Evolutionary conservation across 2,329 filamentous ascomycete genomes (phyloP).

Genomic region (Peltaster fructicola): DNA sequence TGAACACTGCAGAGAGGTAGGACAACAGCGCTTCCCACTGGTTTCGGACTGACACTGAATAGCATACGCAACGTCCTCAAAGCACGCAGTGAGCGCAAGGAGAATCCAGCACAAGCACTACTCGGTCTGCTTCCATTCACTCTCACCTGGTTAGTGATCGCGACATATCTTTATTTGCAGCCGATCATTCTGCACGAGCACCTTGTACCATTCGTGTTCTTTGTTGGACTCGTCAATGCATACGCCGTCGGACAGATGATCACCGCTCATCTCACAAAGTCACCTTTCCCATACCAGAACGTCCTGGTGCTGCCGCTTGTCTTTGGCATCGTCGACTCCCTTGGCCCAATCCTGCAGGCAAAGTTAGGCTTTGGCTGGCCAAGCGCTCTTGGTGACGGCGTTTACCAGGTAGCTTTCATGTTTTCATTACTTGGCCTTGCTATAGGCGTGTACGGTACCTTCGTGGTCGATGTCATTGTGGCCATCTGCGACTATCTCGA

Average conservation of each 20-base stretch:
- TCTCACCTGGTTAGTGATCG: slow-evolving; percentile 57
- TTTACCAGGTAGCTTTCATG: slow-evolving; percentile 84
- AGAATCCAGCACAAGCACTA: slow-evolving; percentile 56
- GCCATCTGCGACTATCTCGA: slow-evolving; percentile 96
- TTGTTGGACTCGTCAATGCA: slow-evolving; percentile 77
- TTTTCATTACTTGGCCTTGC: slow-evolving; percentile 74
- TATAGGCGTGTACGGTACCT: slow-evolving; percentile 87
- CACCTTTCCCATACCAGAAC: slow-evolving; percentile 80
- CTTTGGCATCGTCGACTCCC: slow-evolving; percentile 61
- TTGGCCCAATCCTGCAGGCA: slow-evolving; percentile 48
- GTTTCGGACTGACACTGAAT: too few relatives aligned
- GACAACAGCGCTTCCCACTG: slow-evolving; percentile 3
- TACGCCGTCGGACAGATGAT: slow-evolving; percentile 88
- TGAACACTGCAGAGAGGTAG: slow-evolving; percentile 61
- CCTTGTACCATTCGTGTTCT: slow-evolving; percentile 76
- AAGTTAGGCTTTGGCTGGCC: slow-evolving; percentile 47
- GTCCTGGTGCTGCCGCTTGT: slow-evolving; percentile 62
- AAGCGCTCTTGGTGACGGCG: slow-evolving; percentile 46
- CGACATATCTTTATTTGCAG: slow-evolving; percentile 67
- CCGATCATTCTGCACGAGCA: slow-evolving; percentile 68
- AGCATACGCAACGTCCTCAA: slow-evolving; percentile 69
- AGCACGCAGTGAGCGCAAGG: slow-evolving; percentile 55
- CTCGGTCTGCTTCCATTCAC: slow-evolving; percentile 72
- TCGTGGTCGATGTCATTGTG: slow-evolving; percentile 91
- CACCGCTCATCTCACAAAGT: slow-evolving; percentile 76